Base-by-base conservation (phyloP, 495 filamentous ascomycete species). In the Mytilinidion resinicola region DNA sequence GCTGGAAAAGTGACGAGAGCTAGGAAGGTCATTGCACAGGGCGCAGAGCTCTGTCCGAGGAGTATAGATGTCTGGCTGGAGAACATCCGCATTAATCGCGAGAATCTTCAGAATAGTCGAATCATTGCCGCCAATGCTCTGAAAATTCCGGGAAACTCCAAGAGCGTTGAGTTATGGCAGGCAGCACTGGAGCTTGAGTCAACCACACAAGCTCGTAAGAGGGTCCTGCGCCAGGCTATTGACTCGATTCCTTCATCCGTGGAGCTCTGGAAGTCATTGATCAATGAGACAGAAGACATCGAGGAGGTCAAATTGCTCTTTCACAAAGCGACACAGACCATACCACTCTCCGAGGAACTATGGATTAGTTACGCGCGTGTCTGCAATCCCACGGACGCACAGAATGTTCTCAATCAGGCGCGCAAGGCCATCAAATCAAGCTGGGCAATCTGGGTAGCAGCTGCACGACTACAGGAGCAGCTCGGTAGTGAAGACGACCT, bases 41-140 rank as follows among this genome's bases (percentile, higher is more conserved):
- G 95, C 10, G 92, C 89, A 67, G 84, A 91, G 57, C 81, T 90
- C 60, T 96, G 91, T 67, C 92, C 95, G 1, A 91, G 92, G 70
- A 96, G 85, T 60, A 90, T 96, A 72, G 93, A 96, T 68, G 87
- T 83, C 15, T 99, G 95, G 95, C 77, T 96, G 21, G 92, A 97
- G 67, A 91, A 87, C 55, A 97, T 99, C 51, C 84, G 91, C 56
- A 77, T 97, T 0, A 95, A 95, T 65, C 51, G 55, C 9, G 65
- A 61, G 11, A 89, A 96, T 68, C 83, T 86, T 33, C 86, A 89
- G 19, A 99, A 96, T 66, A 90, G 90, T 59, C 96, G 92, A 70
- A 82, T 97, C 57, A 95, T 97, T 58, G 95, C 91, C n/a, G 90
- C 93, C 8, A 85, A 92, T 57, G 93, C 91, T 1, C 91, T 99